These are phyloP conservation scores for Starmerella stellata DNA, from an alignment of 805 yeast genomes.

Conservation along the genomic window DNA sequence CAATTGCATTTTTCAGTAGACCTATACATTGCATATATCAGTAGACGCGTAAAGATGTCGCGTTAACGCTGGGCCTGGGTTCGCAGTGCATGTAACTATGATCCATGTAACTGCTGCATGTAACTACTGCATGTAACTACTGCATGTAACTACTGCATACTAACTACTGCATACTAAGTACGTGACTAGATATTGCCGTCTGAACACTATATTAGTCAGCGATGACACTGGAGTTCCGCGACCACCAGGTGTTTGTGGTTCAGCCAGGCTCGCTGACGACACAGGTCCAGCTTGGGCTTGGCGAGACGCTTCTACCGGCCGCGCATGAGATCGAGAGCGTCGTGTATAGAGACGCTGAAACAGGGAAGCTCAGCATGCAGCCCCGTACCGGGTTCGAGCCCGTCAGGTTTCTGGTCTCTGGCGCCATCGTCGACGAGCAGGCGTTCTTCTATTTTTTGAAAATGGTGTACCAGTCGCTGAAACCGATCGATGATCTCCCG, in stretches of 20 bases:
- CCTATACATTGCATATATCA: no score
- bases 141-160: no score
- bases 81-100: no score
- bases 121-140: no score
- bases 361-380: slow-evolving; percentile 10
- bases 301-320: slow-evolving; percentile 59
- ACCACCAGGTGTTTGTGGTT: slow-evolving; percentile 32
- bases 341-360: slow-evolving; percentile 32
- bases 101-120: no score
- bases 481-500: slow-evolving; percentile 29
- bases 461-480: slow-evolving; percentile 31
- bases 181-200: no score
- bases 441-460: slow-evolving; percentile 53
- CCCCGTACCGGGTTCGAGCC: slow-evolving; percentile 29
- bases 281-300: slow-evolving; percentile 59
- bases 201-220: neutral
- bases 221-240: slow-evolving; percentile 23
- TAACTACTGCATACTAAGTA: no score
- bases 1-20: no score
- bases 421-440: slow-evolving; percentile 45
- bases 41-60: no score
- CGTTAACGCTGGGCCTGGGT: no score
- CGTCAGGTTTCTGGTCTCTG: slow-evolving; percentile 45
- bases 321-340: slow-evolving; percentile 57
- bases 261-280: slow-evolving; percentile 68